Base-by-base conservation (phyloP, 2,329 filamentous ascomycete genomes). In the Xylariaceae sp. region DNA sequence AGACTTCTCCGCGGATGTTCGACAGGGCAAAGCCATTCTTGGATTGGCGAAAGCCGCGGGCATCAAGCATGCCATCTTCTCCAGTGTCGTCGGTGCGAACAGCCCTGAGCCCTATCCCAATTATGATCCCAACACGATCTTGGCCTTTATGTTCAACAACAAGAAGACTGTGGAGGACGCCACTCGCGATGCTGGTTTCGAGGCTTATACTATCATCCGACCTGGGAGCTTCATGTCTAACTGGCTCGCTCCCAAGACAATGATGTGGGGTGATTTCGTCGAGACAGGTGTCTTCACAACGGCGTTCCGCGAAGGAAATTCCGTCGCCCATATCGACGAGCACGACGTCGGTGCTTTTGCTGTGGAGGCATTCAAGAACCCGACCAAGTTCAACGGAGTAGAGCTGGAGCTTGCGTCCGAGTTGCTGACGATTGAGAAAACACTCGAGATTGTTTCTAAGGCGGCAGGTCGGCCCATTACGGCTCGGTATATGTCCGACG, bases 331-430 rank as follows among this genome's bases (percentile, higher is more conserved):
- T 2, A 33, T 58, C 17, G 59, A 61, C 40, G 53, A 56, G 22
- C 41, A 48, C 10, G 56, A 62, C 12, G 46, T 61, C 12, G 58
- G 53, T 1, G 49, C 44, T 6, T 52, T 59, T 39, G 46, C 50
- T n/a, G 45, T 52, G 12, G 56, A 53, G 0, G 57, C 52, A 5
- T 55, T 59, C 39, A 50, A 71, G 1, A 62, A 76, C 2, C 70
- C 74, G 0, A 53, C 38, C 10, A 64, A 63, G 38, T 80, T 76
- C 51, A 43, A 68, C 27, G 59, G 57, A n/a, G 58, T 70, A 51
- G 68, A 67, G 32, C 63, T 80, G 17, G 57, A 59, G 11, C 55
- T 77, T 11, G 71, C 66, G 0, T 70, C 73, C 0, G 72, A 79
- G 49, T 18, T 44, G 3, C 39, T 48, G 42, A 53, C 51, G 2